Conservation (phyloP, 805 yeast species). For the Pichia scutulata region DNA sequence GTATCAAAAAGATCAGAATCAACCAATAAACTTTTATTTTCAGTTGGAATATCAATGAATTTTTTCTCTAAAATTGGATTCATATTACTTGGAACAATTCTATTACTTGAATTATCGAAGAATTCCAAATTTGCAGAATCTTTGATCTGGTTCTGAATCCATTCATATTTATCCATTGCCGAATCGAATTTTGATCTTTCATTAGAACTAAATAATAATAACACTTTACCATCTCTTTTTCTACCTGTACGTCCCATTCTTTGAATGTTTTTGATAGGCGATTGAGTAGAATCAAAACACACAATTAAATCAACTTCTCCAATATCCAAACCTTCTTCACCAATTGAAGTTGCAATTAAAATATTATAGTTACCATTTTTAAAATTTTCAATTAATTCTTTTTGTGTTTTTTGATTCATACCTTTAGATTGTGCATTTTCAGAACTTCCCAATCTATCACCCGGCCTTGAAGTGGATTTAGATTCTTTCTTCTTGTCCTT, state of each 20-base stretch:
- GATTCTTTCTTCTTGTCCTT: background rate
- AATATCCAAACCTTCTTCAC: slow-evolving; percentile 97
- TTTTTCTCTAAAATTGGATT: slow-evolving; percentile 51
- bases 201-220: slow-evolving; percentile 64
- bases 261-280: slow-evolving; percentile 90
- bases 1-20: slow-evolving; percentile 43
- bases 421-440: slow-evolving; percentile 74
- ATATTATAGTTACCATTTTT: slow-evolving; percentile 67
- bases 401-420: slow-evolving; percentile 87
- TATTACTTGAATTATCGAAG: slow-evolving; percentile 34
- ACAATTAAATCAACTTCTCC: slow-evolving; percentile 95
- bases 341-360: slow-evolving; percentile 92
- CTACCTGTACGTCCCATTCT: slow-evolving; percentile 99
- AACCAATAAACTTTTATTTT: slow-evolving; percentile 46
- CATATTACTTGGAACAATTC: slow-evolving; percentile 57
- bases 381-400: slow-evolving; percentile 66
- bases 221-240: slow-evolving; percentile 78
- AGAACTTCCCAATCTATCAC: slow-evolving; percentile 48
- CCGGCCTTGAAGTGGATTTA: slow-evolving; percentile 23
- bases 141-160: slow-evolving; percentile 64
- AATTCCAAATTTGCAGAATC: slow-evolving; percentile 10
- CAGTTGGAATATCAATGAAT: slow-evolving; percentile 61
- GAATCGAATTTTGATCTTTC: slow-evolving; percentile 75
- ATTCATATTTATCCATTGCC: slow-evolving; percentile 77
- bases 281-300: slow-evolving; percentile 87